Base-by-base conservation (phyloP, 2,329 filamentous ascomycete species). In the Blumeriella jaapii region DNA sequence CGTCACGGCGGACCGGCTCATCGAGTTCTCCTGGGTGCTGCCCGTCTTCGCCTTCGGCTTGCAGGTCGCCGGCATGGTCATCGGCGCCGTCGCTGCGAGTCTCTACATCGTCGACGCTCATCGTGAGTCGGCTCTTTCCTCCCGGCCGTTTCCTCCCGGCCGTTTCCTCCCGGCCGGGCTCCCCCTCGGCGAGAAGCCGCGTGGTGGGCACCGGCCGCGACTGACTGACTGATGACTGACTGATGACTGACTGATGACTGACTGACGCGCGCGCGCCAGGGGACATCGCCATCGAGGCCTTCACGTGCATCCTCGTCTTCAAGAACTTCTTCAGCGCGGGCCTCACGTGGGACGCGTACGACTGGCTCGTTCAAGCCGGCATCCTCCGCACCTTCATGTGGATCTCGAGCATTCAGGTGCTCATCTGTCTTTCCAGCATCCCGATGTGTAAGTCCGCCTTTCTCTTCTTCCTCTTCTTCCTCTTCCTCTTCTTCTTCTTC, bases 101-200 rank as follows among this genome's bases (percentile, higher is more conserved):
- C 62, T 94, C 15, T 96, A 96, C 54, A 80, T 95, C 52, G 82
- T 94, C 6, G 89, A 95, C 60, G 87, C 87, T 0, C 89, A 95
- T 59, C 78, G 86, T 80, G 62, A 58, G 76, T 70, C 10, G 6
- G n/a, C n/a, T 22, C 20, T 7, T 13, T 6, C 5, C 20, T 13
- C 14, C 2, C 15, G n/a, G 5, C 19, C 2, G 14, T 12, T 13
- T 10, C 14, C n/a, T 3, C 12, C 16, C n/a, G n/a, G n/a, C n/a
- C n/a, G n/a, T n/a, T n/a, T n/a, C n/a, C n/a, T n/a, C n/a, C n/a
- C n/a, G n/a, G n/a, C n/a, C n/a, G n/a, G n/a, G n/a, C n/a, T n/a
- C n/a, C n/a, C n/a, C n/a, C n/a, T n/a, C n/a, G n/a, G n/a, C n/a
- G n/a, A n/a, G n/a, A n/a, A n/a, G n/a, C n/a, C n/a, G n/a, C n/a